A percentile compares a stretch with the other conserved stretches of the same genome.
Evolutionary conservation across 805 yeast species (phyloP).

Genomic region (Candida corydali): DNA sequence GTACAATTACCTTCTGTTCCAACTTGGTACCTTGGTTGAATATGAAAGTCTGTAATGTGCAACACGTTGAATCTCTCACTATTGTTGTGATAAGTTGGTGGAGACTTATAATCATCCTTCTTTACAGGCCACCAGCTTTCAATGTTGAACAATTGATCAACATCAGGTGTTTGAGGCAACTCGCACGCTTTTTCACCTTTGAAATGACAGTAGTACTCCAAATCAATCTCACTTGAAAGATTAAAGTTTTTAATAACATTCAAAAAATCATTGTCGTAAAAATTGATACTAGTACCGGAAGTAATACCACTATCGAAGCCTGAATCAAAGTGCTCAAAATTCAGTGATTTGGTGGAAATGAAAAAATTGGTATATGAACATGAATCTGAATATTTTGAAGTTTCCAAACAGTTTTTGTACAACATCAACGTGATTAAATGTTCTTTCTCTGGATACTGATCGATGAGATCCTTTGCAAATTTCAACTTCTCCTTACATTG

Average conservation of each 20-base stretch:
- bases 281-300: conserved; percentile 24
- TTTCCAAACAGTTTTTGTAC: conserved; percentile 29
- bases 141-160: conserved; percentile 28
- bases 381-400: conserved; percentile 22
- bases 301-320: conserved; percentile 20
- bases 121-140: conserved; percentile 35
- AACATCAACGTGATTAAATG: conserved; percentile 33
- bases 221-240: conserved; percentile 31
- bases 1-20: conserved; percentile 58
- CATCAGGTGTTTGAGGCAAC: conserved; percentile 49
- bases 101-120: conserved; percentile 17
- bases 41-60: conserved; percentile 64
- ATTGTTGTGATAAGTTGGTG: conserved; percentile 25
- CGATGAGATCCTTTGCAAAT: conserved; percentile 23
- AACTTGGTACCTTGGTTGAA: conserved; percentile 48
- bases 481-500: conserved; percentile 32
- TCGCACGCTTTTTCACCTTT: conserved; percentile 39
- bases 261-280: conserved; percentile 36
- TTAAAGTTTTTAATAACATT: conserved; percentile 34
- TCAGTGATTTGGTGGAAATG: conserved; percentile 28
- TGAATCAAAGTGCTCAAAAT: conserved; percentile 16
- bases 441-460: conserved; percentile 25
- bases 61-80: conserved; percentile 51
- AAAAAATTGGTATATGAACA: conserved; percentile 36
- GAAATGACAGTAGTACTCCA: conserved; percentile 53